These are phyloP conservation scores for Ricinus communis DNA, from an alignment of 345 rosid species.

Conservation along the genomic window DNA sequence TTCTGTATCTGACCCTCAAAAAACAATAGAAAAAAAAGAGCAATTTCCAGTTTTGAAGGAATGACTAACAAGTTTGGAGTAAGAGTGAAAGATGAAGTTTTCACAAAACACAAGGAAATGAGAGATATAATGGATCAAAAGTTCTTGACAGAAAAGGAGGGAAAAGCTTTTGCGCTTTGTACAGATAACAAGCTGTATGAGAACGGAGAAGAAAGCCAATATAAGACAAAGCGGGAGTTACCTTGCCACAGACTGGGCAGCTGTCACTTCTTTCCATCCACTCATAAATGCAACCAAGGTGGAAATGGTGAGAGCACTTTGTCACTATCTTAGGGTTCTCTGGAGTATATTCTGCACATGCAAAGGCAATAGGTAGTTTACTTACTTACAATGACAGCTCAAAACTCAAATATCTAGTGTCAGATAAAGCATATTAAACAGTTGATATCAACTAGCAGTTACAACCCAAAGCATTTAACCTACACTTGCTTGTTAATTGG, in stretches of 20 bases:
- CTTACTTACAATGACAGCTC: background rate
- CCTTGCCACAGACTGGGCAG: conserved; percentile 99
- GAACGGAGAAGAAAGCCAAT: background rate
- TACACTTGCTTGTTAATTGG: background rate
- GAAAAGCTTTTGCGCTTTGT: background rate
- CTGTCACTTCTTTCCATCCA: conserved; percentile 99
- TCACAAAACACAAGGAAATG: background rate
- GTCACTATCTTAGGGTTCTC: conserved; percentile 95
- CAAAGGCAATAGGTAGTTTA: background rate
- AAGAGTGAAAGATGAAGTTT: background rate
- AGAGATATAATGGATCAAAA: background rate
- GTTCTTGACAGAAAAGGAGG: background rate
- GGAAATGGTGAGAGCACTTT: conserved; percentile 92
- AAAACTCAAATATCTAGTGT: background rate
- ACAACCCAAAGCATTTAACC: background rate
- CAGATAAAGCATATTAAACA: conserved; percentile 5
- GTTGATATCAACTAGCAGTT: background rate
- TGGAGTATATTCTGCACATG: conserved; percentile 75
- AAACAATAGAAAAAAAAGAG: too few relatives aligned
- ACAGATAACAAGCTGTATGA: background rate
- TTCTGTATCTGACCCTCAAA: background rate
- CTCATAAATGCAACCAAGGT: conserved; percentile 97
- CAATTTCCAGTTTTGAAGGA: background rate
- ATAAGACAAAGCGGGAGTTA: conserved; percentile 28
- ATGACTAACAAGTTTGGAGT: background rate